These are phyloP conservation scores for Trapa incisa DNA, from an alignment of 345 rosid genomes.

Conservation along the genomic window DNA sequence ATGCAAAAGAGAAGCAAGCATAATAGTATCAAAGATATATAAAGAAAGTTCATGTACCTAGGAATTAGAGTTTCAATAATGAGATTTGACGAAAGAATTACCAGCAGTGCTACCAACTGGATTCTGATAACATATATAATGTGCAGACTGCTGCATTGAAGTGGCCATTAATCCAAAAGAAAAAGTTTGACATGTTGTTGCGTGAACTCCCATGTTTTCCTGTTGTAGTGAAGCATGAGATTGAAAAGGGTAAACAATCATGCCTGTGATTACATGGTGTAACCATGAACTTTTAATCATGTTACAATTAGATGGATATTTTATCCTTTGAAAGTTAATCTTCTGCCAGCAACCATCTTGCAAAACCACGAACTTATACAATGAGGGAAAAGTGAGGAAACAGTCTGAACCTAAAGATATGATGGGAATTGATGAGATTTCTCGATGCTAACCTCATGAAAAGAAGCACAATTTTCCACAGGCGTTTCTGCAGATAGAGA, in stretches of 20 bases:
- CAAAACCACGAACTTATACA: constrained; percentile 29
- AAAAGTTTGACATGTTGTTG: constrained; percentile 10
- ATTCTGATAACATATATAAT: neutral
- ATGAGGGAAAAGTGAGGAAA: constrained; percentile 3
- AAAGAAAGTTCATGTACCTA: neutral
- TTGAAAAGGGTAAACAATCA: constrained; percentile 3
- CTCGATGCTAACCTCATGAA: constrained; percentile 32
- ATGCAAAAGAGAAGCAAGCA: neutral
- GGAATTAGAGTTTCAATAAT: neutral
- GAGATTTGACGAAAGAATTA: constrained; percentile 16
- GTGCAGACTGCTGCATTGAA: constrained; percentile 10
- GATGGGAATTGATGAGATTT: neutral
- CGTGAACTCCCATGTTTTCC: constrained; percentile 11
- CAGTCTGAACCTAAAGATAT: neutral
- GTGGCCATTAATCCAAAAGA: constrained; percentile 10
- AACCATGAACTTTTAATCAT: constrained; percentile 13
- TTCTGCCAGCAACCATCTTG: constrained; percentile 32
- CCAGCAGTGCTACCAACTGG: constrained; percentile 27
- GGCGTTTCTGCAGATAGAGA: constrained; percentile 15
- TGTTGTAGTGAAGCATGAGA: constrained; percentile 1
- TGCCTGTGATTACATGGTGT: constrained; percentile 5
- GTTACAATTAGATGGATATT: constrained; percentile 28
- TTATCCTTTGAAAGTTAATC: constrained; percentile 22
- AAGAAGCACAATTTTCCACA: constrained; percentile 5
- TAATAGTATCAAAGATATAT: neutral